Evolutionary conservation across 805 yeast genomes (phyloP).

Genomic region (Myxozyma neotropica): DNA sequence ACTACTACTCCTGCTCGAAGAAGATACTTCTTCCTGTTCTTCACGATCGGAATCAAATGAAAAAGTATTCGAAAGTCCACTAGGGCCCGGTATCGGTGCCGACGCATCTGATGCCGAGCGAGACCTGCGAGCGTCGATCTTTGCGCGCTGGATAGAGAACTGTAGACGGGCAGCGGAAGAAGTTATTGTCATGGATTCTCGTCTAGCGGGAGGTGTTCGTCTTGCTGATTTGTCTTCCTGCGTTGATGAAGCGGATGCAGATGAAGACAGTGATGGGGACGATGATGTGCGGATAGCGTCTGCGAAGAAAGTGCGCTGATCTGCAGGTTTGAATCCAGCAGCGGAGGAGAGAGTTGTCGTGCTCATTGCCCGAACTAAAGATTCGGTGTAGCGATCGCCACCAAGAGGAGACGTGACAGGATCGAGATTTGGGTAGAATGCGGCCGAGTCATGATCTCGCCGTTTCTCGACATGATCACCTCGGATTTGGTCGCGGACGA

Average conservation of each 20-base stretch:
- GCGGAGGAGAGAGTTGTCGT: constrained; percentile 1
- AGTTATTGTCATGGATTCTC: constrained; percentile 21
- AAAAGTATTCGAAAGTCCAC: not conserved
- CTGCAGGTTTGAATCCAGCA: not conserved
- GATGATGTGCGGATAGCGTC: constrained; percentile 5
- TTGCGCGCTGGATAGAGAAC: constrained; percentile 7
- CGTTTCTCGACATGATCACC: not conserved
- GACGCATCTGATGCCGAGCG: constrained; percentile 9
- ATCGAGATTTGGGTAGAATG: constrained; percentile 1
- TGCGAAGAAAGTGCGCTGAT: not conserved
- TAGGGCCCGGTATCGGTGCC: not conserved
- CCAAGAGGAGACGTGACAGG: constrained; percentile 6
- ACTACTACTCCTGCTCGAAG: not conserved
- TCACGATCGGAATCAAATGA: not conserved
- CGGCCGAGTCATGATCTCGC: not conserved
- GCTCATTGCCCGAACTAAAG: constrained; percentile 8
- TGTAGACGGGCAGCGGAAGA: constrained; percentile 10
- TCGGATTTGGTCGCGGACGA: constrained; percentile 24
- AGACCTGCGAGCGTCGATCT: constrained; percentile 5
- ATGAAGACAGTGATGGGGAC: constrained; percentile 8
- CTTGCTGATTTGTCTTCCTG: not conserved
- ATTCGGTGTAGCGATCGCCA: constrained; percentile 4
- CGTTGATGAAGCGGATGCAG: constrained; percentile 5
- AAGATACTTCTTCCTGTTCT: not conserved
- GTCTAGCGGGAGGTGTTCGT: constrained; percentile 12